Percentiles rank a stretch among this genome's conserved stretches.
Conservation (phyloP, 176 grass and related monocot genomes). For the Carex cristatella region DNA sequence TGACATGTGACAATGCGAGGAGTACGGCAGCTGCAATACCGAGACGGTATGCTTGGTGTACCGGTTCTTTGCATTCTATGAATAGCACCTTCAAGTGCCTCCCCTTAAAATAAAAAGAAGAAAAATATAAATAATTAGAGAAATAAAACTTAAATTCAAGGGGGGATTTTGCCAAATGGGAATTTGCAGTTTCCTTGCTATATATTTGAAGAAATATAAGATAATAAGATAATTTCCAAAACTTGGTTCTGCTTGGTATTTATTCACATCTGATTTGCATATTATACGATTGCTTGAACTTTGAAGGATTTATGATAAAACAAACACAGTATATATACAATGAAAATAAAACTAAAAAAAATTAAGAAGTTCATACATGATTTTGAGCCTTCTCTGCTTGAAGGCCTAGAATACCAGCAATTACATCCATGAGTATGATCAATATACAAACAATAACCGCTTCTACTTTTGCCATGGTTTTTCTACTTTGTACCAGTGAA, state of each 20-base stretch:
- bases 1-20: conserved; percentile 52
- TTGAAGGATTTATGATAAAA: background rate
- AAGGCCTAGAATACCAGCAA: conserved; percentile 66
- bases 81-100: conserved; percentile 48
- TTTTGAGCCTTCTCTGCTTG: conserved; percentile 66
- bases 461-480: conserved; percentile 56
- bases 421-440: conserved; percentile 58
- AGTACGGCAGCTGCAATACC: conserved; percentile 62
- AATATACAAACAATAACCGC: conserved; percentile 56
- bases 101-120: conserved; percentile 29
- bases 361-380: conserved; percentile 38
- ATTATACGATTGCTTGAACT: background rate
- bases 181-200: no score
- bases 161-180: no score
- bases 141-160: background rate
- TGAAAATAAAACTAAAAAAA: background rate
- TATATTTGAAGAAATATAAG: background rate
- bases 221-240: background rate
- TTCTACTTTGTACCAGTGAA: no score
- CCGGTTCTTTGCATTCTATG: conserved; percentile 76
- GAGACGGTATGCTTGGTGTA: conserved; percentile 68
- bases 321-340: background rate
- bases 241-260: background rate
- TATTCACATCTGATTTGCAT: background rate
- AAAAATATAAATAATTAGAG: background rate